Base-by-base conservation (phyloP, 2,329 filamentous ascomycete genomes). In the Sclerotinia borealis region DNA sequence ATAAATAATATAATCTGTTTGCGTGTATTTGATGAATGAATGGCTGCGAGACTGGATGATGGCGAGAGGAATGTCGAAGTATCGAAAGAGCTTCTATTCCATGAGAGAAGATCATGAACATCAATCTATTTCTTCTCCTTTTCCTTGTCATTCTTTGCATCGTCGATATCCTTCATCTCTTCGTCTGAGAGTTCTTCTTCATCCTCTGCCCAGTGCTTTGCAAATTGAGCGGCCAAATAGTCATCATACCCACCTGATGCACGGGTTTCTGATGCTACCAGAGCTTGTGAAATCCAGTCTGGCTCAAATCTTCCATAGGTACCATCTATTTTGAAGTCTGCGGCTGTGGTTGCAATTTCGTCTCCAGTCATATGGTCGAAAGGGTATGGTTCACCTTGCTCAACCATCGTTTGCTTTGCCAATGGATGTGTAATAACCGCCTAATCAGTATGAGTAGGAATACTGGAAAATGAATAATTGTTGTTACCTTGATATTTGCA, bases 271-370 rank as follows among this genome's bases (percentile, higher is more conserved):
- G 80, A 79, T 1, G 86, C 85, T 67, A 78, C 73, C 39, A 78
- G 75, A 17, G 85, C 85, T 63, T 84, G 76, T 2, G 75, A 75
- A 64, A 82, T 77, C 85, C 85, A 89, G 58, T 78, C 77, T 11
- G 81, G 80, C n/a, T 81, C 79, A 67, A 85, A 81, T 56, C 78
- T 79, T 2, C 86, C 86, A 31, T 79, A 76, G 27, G 73, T 73
- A 1, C 88, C 76, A 67, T 88, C 83, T 4, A 79, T 71, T 70
- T 85, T 80, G 70, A 84, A 87, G 58, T 79, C 77, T 22, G 80
- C 79, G 45, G 85, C 72, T 49, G 79, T 81, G 25, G 80, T 79
- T 27, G 80, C 78, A 73, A 85, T 83, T 13, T 63, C 51, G 17
- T 65, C 59, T 15, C 54, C 29, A 25, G 36, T 45, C 52, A 63